Base-by-base conservation (phyloP, 192 early-diverging fungal species). In the Dimargaris cristalligena region DNA sequence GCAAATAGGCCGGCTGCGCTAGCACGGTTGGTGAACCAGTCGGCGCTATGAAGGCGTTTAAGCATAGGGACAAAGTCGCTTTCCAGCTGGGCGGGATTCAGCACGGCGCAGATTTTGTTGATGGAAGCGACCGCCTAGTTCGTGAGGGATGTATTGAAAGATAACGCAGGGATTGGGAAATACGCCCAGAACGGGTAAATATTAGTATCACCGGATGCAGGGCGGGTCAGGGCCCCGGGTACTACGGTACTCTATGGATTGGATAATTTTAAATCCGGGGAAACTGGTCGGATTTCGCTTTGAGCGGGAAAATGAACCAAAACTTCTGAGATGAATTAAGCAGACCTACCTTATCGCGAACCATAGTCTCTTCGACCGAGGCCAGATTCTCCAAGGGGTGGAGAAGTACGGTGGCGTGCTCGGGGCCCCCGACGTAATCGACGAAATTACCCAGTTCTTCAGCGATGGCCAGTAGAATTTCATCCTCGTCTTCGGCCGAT, bases 401-500 rank as follows among this genome's bases (percentile, higher is more conserved):
- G 55, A 99, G 70, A 29, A 99, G 77, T 60, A 90, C 72, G 64
- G 90, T 88, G 3, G 85, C 91, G 70, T 83, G 83, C 32, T 81
- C 78, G 14, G 87, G 79, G 16, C 96, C 96, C 22, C 96, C 96
- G 26, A 97, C 85, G 62, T 86, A 87, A 63, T 92, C 86, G 54
- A 88, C 80, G 73, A 99, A 92, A 66, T 84, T 74, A 23, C 91
- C 94, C 45, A 99, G 79, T 61, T 96, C 87, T 68, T 94, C 90
- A 18, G 94, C 96, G 38, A 99, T 74, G 38, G 89, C 85, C 23
- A 94, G 63, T 58, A 99, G 68, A 34, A 99, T 84, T 68, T 99
- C 96, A 68, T 99, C 96, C 65, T 99, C 96, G 67, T 99, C 96
- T 71, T 99, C 94, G 65, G 94, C 94, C 16, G 92, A 92, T 75